A percentile compares a stretch with the other conserved stretches of the same genome.
Conservation (phyloP, 2,329 filamentous ascomycete species). For the Aphanocladium album region DNA sequence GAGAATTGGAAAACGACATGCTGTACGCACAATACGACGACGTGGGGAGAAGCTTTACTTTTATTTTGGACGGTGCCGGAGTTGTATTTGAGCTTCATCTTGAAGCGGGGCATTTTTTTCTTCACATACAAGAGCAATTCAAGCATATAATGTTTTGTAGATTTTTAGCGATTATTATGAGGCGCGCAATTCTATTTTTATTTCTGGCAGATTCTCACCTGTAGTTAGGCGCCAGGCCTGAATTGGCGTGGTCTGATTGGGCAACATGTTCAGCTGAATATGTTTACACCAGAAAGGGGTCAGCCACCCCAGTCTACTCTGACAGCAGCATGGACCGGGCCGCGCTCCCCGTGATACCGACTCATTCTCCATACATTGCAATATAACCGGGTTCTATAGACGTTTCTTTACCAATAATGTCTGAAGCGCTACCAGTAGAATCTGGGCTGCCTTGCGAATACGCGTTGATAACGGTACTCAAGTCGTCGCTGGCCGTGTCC, state of each 20-base stretch:
- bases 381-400: no score
- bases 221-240: neutral
- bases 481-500: no score
- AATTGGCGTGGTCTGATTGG: neutral
- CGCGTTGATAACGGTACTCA: no score
- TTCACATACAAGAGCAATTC: neutral
- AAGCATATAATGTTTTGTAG: conserved; percentile 5
- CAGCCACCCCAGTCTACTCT: neutral
- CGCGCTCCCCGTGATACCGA: neutral
- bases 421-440: no score
- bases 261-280: neutral
- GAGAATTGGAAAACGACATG: neutral
- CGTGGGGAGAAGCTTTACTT: neutral
- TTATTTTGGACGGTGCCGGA: neutral
- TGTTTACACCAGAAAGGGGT: no score
- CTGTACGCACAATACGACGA: neutral
- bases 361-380: no score
- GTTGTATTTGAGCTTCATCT: neutral
- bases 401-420: no score
- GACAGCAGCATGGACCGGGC: neutral
- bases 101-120: neutral
- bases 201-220: no score
- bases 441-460: no score
- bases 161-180: neutral
- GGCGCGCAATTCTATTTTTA: neutral